Evolutionary conservation across 2,329 filamentous ascomycete genomes (phyloP), one percentile per base, ranked within the genome.

Genomic region (Aureobasidium vineae): DNA sequence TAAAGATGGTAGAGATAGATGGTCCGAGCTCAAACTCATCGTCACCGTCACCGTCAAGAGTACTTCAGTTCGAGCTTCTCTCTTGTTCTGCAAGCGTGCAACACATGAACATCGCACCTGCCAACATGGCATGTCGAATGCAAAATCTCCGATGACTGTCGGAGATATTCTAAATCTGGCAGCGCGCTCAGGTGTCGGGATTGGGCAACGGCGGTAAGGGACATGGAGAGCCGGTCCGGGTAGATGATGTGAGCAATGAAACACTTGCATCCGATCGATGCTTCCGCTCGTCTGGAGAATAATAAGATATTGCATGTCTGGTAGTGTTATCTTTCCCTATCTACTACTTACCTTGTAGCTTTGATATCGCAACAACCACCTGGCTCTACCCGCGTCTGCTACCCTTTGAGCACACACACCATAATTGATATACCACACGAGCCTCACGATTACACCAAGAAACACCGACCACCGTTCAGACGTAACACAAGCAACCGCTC

Each of bases 201-300:
- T 47, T 38, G 28, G 57, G 43, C 43, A 49, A 47, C 11, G 21
- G 59, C 59, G 59, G 57, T 38, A 61, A 61, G 57, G 59, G 23
- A 40, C 45, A 63, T 63, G 59, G 59, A 63, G 59, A 63, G 59
- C 59, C 59, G 59, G 31, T n/a, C 23, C 59, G 59, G 59, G 31
- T 63, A 52, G 59, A 63, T 63, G 43, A 63, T 50, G 59, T 63
- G 59, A 63, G 59, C 59, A 52, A 7, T 28, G 31, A 40, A 52
- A 52, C 43, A 63, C 21, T n/a, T 13, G 43, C 36, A 31, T 40
- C 31, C 45, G 7, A 52, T 57, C 10, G 15, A 57, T 43, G 23
- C 38, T 5, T 10, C 3, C 28, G 31, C 28, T 28, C 15, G 11
- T 13, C 33, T 40, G 33, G n/a, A 19, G 5, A 3, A 54, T 33